phyloP scores from a whole-genome alignment of 371 early-diverging fungal species.

The Apophysomyces variabilis region DNA sequence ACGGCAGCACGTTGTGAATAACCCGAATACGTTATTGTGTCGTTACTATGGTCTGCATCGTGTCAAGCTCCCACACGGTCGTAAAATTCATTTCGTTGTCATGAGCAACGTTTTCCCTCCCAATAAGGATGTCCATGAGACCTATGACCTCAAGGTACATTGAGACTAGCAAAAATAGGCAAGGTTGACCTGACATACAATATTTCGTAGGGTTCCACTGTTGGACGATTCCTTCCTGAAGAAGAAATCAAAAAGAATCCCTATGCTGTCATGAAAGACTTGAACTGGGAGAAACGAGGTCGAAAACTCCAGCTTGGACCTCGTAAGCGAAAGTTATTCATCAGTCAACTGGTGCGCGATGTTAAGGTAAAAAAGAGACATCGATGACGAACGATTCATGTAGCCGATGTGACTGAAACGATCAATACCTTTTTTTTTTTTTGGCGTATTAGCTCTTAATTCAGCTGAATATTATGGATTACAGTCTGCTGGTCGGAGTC shows the following conservation, averaged over 20 bases:
- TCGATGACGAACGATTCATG: neutral
- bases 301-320: conserved; percentile 86
- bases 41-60: conserved; percentile 96
- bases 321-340: conserved; percentile 76
- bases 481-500: conserved; percentile 91
- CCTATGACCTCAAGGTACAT: conserved; percentile 90
- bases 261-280: conserved; percentile 91
- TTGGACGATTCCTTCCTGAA: conserved; percentile 82
- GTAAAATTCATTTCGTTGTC: conserved; percentile 97
- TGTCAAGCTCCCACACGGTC: conserved; percentile 90
- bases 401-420: conserved; percentile 67
- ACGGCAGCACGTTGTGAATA: conserved; percentile 79
- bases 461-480: conserved; percentile 89
- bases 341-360: conserved; percentile 88
- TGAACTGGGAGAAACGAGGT: conserved; percentile 88
- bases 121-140: conserved; percentile 95
- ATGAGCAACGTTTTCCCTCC: conserved; percentile 99
- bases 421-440: conserved; percentile 5
- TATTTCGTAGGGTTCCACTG: conserved; percentile 62
- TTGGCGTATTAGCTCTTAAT: conserved; percentile 77
- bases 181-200: neutral
- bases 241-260: conserved; percentile 82
- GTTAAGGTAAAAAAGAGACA: conserved; percentile 55
- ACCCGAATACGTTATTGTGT: conserved; percentile 92
- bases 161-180: neutral